Conservation (phyloP, 1,139 yeast genomes). For the Geotrichum candidum region DNA sequence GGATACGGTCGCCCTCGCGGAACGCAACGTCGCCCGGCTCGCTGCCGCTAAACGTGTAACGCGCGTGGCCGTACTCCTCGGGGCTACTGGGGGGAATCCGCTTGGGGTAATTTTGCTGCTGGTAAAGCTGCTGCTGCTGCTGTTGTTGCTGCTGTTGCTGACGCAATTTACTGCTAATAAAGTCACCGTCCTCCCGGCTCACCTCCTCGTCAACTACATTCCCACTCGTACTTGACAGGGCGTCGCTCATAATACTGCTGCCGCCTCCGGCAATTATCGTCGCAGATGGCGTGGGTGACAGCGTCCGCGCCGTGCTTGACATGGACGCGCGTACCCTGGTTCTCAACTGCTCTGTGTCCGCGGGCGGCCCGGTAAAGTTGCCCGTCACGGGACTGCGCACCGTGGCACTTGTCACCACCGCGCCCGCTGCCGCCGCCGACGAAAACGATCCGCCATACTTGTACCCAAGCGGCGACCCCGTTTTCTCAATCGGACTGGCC, state of each 20-base stretch:
- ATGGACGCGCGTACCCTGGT: constrained; percentile 19
- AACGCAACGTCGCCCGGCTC: constrained; percentile 49
- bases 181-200: constrained; percentile 5
- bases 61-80: constrained; percentile 33
- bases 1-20: constrained; percentile 45
- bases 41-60: constrained; percentile 35
- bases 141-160: constrained; percentile 5
- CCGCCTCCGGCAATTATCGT: not conserved
- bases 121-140: constrained; percentile 4
- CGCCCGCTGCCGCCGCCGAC: not conserved
- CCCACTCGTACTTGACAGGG: not conserved
- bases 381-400: constrained; percentile 17
- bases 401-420: not conserved
- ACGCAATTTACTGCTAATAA: constrained; percentile 4
- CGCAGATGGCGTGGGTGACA: constrained; percentile 8
- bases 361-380: constrained; percentile 6
- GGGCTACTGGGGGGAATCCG: constrained; percentile 4
- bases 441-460: not conserved
- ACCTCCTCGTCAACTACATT: constrained; percentile 1
- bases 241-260: not conserved
- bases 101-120: constrained; percentile 11
- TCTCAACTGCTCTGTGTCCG: constrained; percentile 11
- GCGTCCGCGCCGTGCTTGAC: constrained; percentile 18
- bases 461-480: not conserved
- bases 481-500: not conserved